Percentiles rank a stretch among this genome's conserved stretches.
phyloP scores from a whole-genome alignment of 2,329 filamentous ascomycete species.

The Dactylella cylindrospora region DNA sequence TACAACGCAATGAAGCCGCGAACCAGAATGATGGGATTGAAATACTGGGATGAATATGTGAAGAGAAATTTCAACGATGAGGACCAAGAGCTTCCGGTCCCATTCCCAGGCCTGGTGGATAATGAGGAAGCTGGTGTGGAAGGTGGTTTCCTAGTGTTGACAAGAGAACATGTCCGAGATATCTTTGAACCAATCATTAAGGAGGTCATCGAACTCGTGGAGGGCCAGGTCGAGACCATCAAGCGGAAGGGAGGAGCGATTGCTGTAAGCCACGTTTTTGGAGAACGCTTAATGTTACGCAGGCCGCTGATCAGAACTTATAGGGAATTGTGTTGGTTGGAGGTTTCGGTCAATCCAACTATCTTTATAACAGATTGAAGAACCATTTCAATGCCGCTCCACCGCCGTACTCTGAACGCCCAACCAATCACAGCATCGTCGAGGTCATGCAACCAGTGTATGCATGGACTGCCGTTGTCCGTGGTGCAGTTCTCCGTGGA shows the following conservation, averaged over 20 bases:
- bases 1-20: slow-evolving; percentile 45
- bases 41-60: slow-evolving; percentile 81
- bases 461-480: slow-evolving; percentile 77
- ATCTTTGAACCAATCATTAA: slow-evolving; percentile 76
- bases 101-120: slow-evolving; percentile 74
- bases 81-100: slow-evolving; percentile 73
- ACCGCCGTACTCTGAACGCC: slow-evolving; percentile 66
- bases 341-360: slow-evolving; percentile 77
- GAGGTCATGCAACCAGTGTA: slow-evolving; percentile 82
- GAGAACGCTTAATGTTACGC: slow-evolving; percentile 9
- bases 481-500: slow-evolving; percentile 73
- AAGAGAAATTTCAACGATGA: slow-evolving; percentile 82
- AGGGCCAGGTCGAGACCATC: slow-evolving; percentile 67
- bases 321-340: slow-evolving; percentile 79
- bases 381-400: slow-evolving; percentile 63
- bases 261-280: slow-evolving; percentile 21
- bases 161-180: slow-evolving; percentile 57
- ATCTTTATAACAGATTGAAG: slow-evolving; percentile 71
- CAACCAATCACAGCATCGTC: slow-evolving; percentile 68
- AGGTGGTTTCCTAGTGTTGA: slow-evolving; percentile 74
- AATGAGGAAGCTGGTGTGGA: slow-evolving; percentile 74
- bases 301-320: slow-evolving; percentile 28
- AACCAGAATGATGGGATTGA: slow-evolving; percentile 59
- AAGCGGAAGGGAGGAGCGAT: slow-evolving; percentile 64
- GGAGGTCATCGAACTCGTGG: slow-evolving; percentile 67